Conservation (phyloP, 176 grass and related monocot genomes). For the Carex myosuroides region DNA sequence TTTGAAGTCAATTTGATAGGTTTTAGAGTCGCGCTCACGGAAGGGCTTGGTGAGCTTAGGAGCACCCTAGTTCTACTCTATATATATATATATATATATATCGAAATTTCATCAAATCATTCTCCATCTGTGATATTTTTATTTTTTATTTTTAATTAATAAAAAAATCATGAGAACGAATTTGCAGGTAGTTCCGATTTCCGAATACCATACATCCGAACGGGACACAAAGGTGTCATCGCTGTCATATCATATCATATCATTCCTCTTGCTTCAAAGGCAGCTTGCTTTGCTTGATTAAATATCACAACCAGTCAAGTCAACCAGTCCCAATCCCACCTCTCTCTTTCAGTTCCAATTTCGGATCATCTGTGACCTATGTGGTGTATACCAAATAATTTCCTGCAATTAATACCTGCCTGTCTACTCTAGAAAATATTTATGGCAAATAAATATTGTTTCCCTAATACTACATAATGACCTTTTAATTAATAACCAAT, state of each 20-base stretch:
- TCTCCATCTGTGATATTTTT: too few relatives aligned
- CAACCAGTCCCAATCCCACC: background rate
- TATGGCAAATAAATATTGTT: background rate
- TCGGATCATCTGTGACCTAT: conserved; percentile 27
- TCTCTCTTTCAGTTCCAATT: background rate
- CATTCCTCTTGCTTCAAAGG: background rate
- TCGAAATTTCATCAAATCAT: too few relatives aligned
- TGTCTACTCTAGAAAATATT: background rate
- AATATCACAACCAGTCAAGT: background rate
- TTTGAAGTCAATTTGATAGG: too few relatives aligned
- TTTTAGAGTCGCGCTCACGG: too few relatives aligned
- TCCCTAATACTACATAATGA: background rate
- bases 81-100: too few relatives aligned
- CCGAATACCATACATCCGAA: too few relatives aligned
- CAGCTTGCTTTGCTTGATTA: conserved; percentile 19
- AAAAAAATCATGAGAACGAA: too few relatives aligned
- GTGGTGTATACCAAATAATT: background rate
- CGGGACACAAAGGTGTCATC: too few relatives aligned
- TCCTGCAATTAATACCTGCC: background rate
- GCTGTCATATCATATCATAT: background rate
- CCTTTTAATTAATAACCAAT: background rate
- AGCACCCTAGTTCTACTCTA: too few relatives aligned
- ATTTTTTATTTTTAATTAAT: too few relatives aligned
- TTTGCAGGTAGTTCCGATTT: too few relatives aligned
- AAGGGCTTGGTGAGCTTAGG: too few relatives aligned